Conservation (phyloP, 2,329 filamentous ascomycete species). For the Zasmidium angulare region DNA sequence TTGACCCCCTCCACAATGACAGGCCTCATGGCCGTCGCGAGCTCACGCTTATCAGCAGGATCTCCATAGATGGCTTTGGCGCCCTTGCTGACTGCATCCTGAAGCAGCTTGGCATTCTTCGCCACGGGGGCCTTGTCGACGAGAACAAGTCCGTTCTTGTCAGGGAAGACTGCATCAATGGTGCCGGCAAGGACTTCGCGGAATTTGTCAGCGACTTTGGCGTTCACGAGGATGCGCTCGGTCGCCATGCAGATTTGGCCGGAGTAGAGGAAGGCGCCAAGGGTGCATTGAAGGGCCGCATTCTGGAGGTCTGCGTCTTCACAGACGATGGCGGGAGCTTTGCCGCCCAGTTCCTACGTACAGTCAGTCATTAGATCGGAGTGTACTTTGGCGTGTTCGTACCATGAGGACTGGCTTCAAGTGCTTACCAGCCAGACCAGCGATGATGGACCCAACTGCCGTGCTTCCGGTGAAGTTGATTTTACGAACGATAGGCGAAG, state of each 20-base stretch:
- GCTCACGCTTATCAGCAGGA: conserved; percentile 22
- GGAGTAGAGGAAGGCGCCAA: conserved; percentile 67
- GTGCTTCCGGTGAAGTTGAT: conserved; percentile 77
- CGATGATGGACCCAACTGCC: conserved; percentile 67
- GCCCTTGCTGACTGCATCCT: conserved; percentile 58
- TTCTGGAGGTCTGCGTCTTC: conserved; percentile 73
- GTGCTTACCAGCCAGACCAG: conserved; percentile 64
- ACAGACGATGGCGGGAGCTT: conserved; percentile 73
- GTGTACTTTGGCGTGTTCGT: background rate
- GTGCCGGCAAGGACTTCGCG: conserved; percentile 48
- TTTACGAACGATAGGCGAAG: conserved; percentile 66
- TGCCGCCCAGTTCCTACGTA: conserved; percentile 69
- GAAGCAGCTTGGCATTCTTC: conserved; percentile 55
- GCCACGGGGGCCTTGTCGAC: conserved; percentile 47
- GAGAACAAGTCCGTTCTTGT: conserved; percentile 39
- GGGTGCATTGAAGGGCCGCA: conserved; percentile 65
- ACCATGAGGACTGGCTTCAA: conserved; percentile 72
- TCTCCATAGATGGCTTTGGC: conserved; percentile 56
- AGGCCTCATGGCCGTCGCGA: conserved; percentile 53
- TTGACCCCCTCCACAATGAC: conserved; percentile 67
- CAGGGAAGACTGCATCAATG: conserved; percentile 47
- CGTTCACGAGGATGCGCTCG: conserved; percentile 52
- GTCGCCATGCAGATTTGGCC: conserved; percentile 87
- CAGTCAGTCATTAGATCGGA: background rate
- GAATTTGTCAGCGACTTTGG: conserved; percentile 59